Percentiles rank a stretch among this genome's conserved stretches.
phyloP scores from a whole-genome alignment of 139 green algal species.

The Volvox africanus region DNA sequence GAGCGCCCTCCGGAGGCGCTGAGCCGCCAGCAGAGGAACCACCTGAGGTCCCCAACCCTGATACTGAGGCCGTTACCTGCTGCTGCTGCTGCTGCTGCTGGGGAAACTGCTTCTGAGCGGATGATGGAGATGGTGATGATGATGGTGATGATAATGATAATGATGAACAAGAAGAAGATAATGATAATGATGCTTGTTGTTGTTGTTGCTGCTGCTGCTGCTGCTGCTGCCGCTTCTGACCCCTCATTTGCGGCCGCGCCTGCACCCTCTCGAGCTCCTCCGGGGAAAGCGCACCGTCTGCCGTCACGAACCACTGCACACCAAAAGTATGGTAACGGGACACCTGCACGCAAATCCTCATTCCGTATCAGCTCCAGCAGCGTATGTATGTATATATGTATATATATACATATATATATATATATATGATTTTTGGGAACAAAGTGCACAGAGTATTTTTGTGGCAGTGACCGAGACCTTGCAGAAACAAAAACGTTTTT shows the following conservation, averaged over 20 bases:
- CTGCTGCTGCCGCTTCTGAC: neutral
- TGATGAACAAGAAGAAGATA: too few species aligned
- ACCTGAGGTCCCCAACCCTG: neutral
- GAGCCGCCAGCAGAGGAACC: neutral
- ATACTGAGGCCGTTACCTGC: neutral
- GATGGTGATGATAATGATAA: too few species aligned
- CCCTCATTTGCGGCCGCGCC: neutral
- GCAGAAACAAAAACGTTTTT: too few species aligned
- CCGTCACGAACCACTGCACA: constrained; percentile 39
- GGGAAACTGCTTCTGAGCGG: too few species aligned
- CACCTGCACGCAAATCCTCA: constrained; percentile 30
- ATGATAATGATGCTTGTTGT: too few species aligned
- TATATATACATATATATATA: too few species aligned
- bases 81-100: neutral
- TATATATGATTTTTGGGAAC: too few species aligned
- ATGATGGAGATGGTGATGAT: too few species aligned
- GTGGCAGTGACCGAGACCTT: too few species aligned
- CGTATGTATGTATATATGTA: too few species aligned
- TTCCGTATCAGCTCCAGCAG: too few species aligned
- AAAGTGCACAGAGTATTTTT: too few species aligned
- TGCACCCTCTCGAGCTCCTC: constrained; percentile 11
- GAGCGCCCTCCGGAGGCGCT: neutral
- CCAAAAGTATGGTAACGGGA: constrained; percentile 56
- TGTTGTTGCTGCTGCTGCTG: constrained; percentile 14
- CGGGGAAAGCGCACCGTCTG: constrained; percentile 11